Evolutionary conservation across 179 eudicot genomes (phyloP).

Genomic region (Amaranthus tricolor): DNA sequence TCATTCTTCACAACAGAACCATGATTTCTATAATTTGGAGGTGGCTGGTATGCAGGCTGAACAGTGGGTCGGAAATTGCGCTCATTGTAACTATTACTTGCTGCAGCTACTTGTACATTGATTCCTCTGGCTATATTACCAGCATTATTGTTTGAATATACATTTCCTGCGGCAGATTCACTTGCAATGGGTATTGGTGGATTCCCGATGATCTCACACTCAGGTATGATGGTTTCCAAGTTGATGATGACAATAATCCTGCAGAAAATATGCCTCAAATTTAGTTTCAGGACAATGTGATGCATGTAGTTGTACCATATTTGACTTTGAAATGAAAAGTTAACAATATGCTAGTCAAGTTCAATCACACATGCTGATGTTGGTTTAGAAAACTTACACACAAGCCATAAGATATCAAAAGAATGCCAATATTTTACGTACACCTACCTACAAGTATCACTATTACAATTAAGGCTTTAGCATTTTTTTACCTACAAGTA

Average conservation of each 20-base stretch:
- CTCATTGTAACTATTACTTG: constrained; percentile 30
- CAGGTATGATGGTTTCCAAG: constrained; percentile 80
- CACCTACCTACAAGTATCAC: background rate
- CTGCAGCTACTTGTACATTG: constrained; percentile 25
- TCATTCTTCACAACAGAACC: constrained; percentile 96
- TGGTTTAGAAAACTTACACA: background rate
- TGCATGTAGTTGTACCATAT: background rate
- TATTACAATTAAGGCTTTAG: background rate
- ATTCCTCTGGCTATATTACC: constrained; percentile 23
- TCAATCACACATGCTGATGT: no score
- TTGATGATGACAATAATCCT: constrained; percentile 86
- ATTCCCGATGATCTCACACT: constrained; percentile 77
- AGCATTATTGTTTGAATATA: constrained; percentile 26
- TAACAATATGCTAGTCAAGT: background rate
- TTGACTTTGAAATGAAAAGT: background rate
- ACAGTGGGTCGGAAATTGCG: constrained; percentile 63
- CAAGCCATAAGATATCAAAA: background rate
- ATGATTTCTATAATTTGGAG: constrained; percentile 73
- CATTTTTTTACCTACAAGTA: background rate
- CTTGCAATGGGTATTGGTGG: constrained; percentile 43
- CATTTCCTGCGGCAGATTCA: constrained; percentile 39
- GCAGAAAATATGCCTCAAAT: constrained; percentile 31
- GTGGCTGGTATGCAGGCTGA: constrained; percentile 95
- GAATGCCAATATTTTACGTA: background rate
- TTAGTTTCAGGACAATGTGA: background rate